Base-by-base conservation (phyloP, 116 monocot genomes). In the Trichopus zeylanicus region DNA sequence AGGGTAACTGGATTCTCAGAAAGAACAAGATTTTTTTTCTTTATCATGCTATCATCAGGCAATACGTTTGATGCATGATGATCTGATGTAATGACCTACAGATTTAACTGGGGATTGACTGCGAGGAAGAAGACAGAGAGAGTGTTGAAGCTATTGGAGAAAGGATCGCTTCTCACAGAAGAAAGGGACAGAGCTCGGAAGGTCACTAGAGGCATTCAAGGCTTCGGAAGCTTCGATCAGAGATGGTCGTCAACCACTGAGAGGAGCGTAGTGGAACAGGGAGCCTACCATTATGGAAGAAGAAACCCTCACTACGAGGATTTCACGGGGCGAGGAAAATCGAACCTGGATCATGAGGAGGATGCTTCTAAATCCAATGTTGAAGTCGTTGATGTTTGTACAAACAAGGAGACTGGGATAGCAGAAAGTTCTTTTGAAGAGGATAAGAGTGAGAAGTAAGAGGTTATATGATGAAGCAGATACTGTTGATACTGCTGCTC, bases 81-180 rank as follows among this genome's bases (percentile, higher is more conserved):
- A 12, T 31, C 23, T 28, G 1, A 26, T 46, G 0, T 26, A 48
- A n/a, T n/a, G n/a, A n/a, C n/a, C n/a, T 61, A 38, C 60, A 93
- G 93, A 47, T 88, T 89, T 35, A 75, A 93, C 35, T 89, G 93
- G 93, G 93, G 88, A 29, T 24, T 69, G 61, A 65, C 55, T 6
- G 77, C 78, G 68, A 69, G 58, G 48, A 89, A 71, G 70, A 93
- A 93, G 57, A 72, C 82, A 15, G 82, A 89, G 64, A 78, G 79
- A 56, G 77, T 93, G 19, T 52, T 83, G 39, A 82, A 78, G 68
- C 69, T 93, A 74, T 80, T 93, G 5, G 78, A 75, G 67, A 82
- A 83, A 19, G 83, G 82, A n/a, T 70, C 74, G 15, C 58, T 82
- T 22, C 75, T 85, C 2, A 70, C 58, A 46, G 75, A 86, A 48